phyloP scores from a whole-genome alignment of 371 early-diverging fungal species.

The Dipsacomyces acuminosporus region DNA sequence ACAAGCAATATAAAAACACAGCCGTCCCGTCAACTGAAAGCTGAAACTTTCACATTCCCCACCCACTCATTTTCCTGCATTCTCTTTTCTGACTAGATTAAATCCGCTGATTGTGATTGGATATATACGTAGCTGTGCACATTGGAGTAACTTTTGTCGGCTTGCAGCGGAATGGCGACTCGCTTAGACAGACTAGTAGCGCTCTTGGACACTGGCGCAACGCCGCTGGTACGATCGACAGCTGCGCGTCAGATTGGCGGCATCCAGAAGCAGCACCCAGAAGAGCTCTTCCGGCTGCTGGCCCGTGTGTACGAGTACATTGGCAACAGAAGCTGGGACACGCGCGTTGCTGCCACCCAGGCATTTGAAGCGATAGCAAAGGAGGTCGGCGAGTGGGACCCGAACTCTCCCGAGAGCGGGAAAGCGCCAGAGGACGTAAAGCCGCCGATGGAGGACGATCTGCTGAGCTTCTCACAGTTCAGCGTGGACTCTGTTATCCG shows the following conservation, averaged over 20 bases:
- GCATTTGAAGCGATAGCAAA: constrained; percentile 88
- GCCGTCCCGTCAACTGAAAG: no score
- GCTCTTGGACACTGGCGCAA: constrained; percentile 90
- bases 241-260: constrained; percentile 95
- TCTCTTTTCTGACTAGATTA: no score
- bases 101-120: no score
- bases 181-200: constrained; percentile 92
- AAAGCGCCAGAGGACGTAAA: neutral
- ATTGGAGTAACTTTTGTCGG: no score
- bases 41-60: no score
- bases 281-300: constrained; percentile 82
- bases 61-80: no score
- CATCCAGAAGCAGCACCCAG: constrained; percentile 90
- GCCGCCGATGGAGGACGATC: constrained; percentile 29
- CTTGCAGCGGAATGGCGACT: constrained; percentile 41
- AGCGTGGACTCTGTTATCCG: constrained; percentile 77
- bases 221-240: constrained; percentile 76
- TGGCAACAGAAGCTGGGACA: constrained; percentile 88
- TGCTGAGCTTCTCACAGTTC: constrained; percentile 71
- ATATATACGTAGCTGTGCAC: no score
- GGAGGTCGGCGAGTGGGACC: constrained; percentile 82
- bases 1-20: no score
- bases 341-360: constrained; percentile 89
- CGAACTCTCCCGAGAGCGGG: constrained; percentile 18
- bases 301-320: constrained; percentile 73